These are phyloP conservation scores for Trichoderma sp. DNA, from an alignment of 2,329 filamentous ascomycete species.

Conservation along the genomic window DNA sequence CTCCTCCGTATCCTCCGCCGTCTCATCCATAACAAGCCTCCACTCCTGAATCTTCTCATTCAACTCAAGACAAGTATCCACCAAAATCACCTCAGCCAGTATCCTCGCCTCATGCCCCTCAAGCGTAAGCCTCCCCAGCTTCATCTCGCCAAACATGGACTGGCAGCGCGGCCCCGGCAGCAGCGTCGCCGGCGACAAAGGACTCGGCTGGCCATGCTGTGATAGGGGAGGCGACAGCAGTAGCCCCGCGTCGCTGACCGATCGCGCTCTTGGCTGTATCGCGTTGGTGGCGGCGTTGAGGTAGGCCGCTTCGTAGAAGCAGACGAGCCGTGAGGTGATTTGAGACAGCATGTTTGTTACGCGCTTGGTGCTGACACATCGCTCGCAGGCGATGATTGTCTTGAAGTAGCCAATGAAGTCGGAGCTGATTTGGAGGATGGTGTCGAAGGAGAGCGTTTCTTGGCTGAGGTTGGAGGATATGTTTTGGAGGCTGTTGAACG, in stretches of 20 bases:
- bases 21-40: conserved; percentile 19
- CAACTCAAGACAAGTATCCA: conserved; percentile 26
- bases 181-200: not conserved
- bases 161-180: conserved; percentile 1
- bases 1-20: conserved; percentile 3
- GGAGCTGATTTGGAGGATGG: conserved; percentile 14
- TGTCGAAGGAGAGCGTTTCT: conserved; percentile 21
- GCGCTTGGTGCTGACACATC: conserved; percentile 20
- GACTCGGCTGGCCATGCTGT: conserved; percentile 6
- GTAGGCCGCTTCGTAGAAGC: conserved; percentile 24
- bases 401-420: conserved; percentile 18
- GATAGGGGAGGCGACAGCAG: conserved; percentile 3
- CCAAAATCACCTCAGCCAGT: conserved; percentile 15
- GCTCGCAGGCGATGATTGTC: conserved; percentile 10
- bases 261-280: not conserved
- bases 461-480: conserved; percentile 10
- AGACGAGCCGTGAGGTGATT: conserved; percentile 24
- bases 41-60: conserved; percentile 25
- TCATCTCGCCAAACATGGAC: conserved; percentile 19
- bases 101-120: conserved; percentile 19
- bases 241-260: not conserved
- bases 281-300: conserved; percentile 9
- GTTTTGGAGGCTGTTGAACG: conserved; percentile 6
- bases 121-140: conserved; percentile 20
- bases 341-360: conserved; percentile 21